Conservation (phyloP, 768 basidiomycete genomes). For the Exsudoporus frostii region DNA sequence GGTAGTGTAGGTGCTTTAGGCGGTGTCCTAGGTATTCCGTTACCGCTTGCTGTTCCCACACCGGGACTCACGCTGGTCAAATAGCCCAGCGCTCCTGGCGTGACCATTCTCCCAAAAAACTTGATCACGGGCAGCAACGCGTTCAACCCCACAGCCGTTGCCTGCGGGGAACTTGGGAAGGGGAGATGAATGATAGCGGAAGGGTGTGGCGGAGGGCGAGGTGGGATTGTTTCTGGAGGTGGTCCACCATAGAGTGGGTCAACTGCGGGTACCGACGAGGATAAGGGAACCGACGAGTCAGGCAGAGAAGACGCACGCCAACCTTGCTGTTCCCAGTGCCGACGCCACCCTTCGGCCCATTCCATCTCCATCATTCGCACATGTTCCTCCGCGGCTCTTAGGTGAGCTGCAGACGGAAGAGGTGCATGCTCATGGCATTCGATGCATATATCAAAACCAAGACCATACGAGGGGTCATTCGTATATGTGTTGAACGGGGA, state of each 20-base stretch:
- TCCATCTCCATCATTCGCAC: constrained; percentile 58
- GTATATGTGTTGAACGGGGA: constrained; percentile 34
- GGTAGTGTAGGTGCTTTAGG: constrained; percentile 8
- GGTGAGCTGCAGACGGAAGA: constrained; percentile 62
- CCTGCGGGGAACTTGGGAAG: constrained; percentile 67
- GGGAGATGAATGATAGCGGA: constrained; percentile 70
- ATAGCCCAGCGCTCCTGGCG: constrained; percentile 36
- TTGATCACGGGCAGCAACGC: constrained; percentile 60
- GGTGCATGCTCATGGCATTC: constrained; percentile 83
- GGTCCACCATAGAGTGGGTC: not conserved
- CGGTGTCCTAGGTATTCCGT: constrained; percentile 9
- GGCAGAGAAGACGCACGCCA: not conserved
- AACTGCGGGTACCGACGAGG: constrained; percentile 6
- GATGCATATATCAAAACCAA: constrained; percentile 82
- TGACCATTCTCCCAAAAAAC: constrained; percentile 65
- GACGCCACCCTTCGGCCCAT: constrained; percentile 51
- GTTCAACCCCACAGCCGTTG: constrained; percentile 50
- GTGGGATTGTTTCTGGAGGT: constrained; percentile 34
- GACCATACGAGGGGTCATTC: constrained; percentile 48
- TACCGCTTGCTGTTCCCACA: not conserved
- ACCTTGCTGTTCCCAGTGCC: constrained; percentile 22
- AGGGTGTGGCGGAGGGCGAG: constrained; percentile 69
- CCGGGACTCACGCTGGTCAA: constrained; percentile 5
- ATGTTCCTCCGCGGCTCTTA: constrained; percentile 76
- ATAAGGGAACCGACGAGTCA: not conserved